These are phyloP conservation scores for Babesia gibsoni DNA, from an alignment of 169 alveolate species.

Conservation along the genomic window DNA sequence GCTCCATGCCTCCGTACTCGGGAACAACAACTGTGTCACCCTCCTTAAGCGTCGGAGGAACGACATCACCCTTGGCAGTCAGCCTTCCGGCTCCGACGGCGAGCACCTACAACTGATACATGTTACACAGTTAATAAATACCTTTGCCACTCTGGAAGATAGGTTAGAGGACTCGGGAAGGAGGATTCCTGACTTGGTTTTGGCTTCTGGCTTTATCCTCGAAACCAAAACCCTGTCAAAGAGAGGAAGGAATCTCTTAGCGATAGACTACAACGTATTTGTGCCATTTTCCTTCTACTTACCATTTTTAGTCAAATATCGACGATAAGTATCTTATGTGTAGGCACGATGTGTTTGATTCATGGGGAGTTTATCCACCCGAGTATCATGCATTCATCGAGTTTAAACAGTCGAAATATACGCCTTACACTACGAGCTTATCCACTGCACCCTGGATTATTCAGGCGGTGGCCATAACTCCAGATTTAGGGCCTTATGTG, in stretches of 20 bases:
- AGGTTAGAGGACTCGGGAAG: slow-evolving; percentile 80
- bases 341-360: neutral
- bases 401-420: no score
- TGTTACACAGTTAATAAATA: neutral
- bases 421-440: no score
- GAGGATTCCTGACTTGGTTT: slow-evolving; percentile 79
- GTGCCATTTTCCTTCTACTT: neutral
- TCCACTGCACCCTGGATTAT: no score
- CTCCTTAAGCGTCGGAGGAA: slow-evolving; percentile 74
- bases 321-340: neutral
- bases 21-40: slow-evolving; percentile 86
- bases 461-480: no score
- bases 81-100: slow-evolving; percentile 73
- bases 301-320: slow-evolving; percentile 24
- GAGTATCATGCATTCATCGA: no score
- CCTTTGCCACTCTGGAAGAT: slow-evolving; percentile 75
- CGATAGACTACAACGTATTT: slow-evolving; percentile 42
- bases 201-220: slow-evolving; percentile 71
- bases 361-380: neutral
- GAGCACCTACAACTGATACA: slow-evolving; percentile 50
- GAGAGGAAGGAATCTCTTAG: slow-evolving; percentile 78
- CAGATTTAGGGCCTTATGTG: no score
- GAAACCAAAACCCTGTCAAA: slow-evolving; percentile 81
- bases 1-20: slow-evolving; percentile 85
- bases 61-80: slow-evolving; percentile 58